These are phyloP conservation scores for Yarrowia yakushimensis DNA, from an alignment of 805 yeast genomes.

Conservation along the genomic window DNA sequence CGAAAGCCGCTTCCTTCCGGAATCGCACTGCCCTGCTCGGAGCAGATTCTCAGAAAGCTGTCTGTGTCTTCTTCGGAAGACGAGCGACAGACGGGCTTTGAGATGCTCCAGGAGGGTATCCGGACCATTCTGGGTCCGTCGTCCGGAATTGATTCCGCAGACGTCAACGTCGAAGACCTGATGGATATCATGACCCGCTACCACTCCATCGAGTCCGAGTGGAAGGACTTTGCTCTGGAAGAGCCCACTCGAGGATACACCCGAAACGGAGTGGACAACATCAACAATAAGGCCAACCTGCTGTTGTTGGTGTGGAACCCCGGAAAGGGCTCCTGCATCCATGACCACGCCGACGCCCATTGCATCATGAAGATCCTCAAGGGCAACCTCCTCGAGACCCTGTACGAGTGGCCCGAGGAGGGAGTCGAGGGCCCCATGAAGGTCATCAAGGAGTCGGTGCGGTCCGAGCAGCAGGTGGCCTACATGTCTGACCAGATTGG, in stretches of 20 bases:
- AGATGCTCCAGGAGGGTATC: constrained; percentile 38
- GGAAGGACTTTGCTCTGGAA: constrained; percentile 55
- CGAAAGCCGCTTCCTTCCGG: not conserved
- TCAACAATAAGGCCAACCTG: constrained; percentile 67
- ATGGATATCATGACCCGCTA: constrained; percentile 48
- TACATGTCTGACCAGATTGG: constrained; percentile 67
- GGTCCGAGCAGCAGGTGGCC: constrained; percentile 46
- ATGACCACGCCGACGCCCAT: constrained; percentile 74
- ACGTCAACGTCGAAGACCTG: constrained; percentile 51
- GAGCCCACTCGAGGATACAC: constrained; percentile 51
- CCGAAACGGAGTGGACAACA: constrained; percentile 70
- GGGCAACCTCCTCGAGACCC: constrained; percentile 56
- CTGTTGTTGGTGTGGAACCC: constrained; percentile 71
- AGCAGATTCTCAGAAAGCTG: constrained; percentile 20
- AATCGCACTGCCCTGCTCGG: constrained; percentile 8
- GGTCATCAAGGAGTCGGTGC: constrained; percentile 34
- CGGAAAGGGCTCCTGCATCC: constrained; percentile 58
- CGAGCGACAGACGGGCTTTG: constrained; percentile 31
- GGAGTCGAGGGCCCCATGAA: constrained; percentile 31
- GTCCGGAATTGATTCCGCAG: constrained; percentile 42
- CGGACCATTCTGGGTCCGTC: constrained; percentile 40
- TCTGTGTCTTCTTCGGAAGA: constrained; percentile 14
- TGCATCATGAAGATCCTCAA: constrained; percentile 67
- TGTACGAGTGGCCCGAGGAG: constrained; percentile 49
- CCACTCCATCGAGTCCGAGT: constrained; percentile 48